phyloP scores from a whole-genome alignment of 495 filamentous ascomycete genomes.

The Neohortaea acidophila region DNA sequence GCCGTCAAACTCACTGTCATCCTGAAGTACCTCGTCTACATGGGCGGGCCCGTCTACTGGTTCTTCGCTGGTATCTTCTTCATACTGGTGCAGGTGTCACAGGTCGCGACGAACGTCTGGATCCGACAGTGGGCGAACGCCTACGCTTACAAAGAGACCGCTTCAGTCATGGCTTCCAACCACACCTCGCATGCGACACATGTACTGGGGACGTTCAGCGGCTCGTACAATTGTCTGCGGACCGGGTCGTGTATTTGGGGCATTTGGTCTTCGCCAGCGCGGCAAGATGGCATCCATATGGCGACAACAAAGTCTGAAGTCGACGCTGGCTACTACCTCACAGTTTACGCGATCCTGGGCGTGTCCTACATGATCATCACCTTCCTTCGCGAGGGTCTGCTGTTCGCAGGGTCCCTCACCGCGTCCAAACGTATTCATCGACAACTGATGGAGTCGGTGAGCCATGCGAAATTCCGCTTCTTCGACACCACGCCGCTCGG shows the following conservation, averaged over 20 bases:
- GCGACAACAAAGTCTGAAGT: conserved; percentile 36
- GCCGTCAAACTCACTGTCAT: conserved; percentile 78
- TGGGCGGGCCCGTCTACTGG: conserved; percentile 97
- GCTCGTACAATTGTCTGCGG: conserved; percentile 24
- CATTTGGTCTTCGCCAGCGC: conserved; percentile 18
- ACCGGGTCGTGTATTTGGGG: conserved; percentile 31
- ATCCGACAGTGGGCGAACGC: conserved; percentile 77
- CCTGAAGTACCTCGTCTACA: conserved; percentile 64
- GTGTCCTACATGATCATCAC: conserved; percentile 58
- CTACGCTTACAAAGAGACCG: conserved; percentile 28
- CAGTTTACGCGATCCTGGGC: conserved; percentile 67
- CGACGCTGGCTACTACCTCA: conserved; percentile 69
- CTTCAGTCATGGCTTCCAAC: conserved; percentile 22
- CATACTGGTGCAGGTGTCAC: conserved; percentile 61
- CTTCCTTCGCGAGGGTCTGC: conserved; percentile 60
- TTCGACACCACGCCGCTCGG: conserved; percentile 95
- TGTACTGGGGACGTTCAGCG: conserved; percentile 19
- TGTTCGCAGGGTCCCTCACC: conserved; percentile 83
- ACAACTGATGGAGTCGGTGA: conserved; percentile 60
- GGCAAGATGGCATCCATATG: neutral
- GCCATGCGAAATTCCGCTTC: conserved; percentile 87
- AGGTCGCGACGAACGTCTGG: conserved; percentile 82
- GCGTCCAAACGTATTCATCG: conserved; percentile 79
- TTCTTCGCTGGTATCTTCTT: conserved; percentile 56
- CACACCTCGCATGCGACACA: conserved; percentile 22